Percentiles rank a stretch among this genome's conserved stretches.
Conservation (phyloP, 2,329 filamentous ascomycete genomes). For the Fusarium beomiforme region DNA sequence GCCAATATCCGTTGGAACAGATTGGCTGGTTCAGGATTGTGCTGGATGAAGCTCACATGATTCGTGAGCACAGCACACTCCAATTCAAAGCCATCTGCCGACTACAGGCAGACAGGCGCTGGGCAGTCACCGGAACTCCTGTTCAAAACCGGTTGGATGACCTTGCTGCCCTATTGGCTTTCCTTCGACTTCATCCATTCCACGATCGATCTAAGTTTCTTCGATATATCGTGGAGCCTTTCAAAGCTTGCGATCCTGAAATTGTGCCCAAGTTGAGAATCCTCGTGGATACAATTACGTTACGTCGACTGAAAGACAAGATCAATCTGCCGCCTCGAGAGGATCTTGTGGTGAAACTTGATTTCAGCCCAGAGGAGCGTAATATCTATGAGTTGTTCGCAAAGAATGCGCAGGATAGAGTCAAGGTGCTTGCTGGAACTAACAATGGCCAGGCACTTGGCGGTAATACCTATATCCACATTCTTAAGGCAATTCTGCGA, state of each 20-base stretch:
- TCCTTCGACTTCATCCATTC: conserved; percentile 86
- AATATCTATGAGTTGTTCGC: conserved; percentile 87
- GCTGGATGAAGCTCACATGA: conserved; percentile 93
- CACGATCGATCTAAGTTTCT: conserved; percentile 80
- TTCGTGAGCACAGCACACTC: conserved; percentile 83
- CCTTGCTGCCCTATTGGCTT: conserved; percentile 85
- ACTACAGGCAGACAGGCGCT: conserved; percentile 82
- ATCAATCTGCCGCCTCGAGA: conserved; percentile 81
- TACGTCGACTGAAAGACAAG: conserved; percentile 90
- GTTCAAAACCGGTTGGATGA: conserved; percentile 95
- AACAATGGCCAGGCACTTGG: conserved; percentile 73
- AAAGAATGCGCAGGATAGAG: conserved; percentile 80
- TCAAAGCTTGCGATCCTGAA: conserved; percentile 85
- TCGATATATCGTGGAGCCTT: conserved; percentile 82
- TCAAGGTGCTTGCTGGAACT: conserved; percentile 74
- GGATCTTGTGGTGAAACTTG: conserved; percentile 77
- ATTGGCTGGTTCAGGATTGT: conserved; percentile 95
- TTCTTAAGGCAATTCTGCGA: conserved; percentile 89
- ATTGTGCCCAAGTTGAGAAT: conserved; percentile 87
- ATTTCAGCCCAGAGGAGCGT: conserved; percentile 80
- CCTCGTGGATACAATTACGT: conserved; percentile 92
- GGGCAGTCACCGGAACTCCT: conserved; percentile 97
- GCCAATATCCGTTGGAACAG: conserved; percentile 73
- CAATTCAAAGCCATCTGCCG: conserved; percentile 87
- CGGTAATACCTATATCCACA: conserved; percentile 91